Evolutionary conservation across 805 yeast species (phyloP), one percentile per base, ranked within the genome.

Genomic region (Zygoascus biomembranicola): DNA sequence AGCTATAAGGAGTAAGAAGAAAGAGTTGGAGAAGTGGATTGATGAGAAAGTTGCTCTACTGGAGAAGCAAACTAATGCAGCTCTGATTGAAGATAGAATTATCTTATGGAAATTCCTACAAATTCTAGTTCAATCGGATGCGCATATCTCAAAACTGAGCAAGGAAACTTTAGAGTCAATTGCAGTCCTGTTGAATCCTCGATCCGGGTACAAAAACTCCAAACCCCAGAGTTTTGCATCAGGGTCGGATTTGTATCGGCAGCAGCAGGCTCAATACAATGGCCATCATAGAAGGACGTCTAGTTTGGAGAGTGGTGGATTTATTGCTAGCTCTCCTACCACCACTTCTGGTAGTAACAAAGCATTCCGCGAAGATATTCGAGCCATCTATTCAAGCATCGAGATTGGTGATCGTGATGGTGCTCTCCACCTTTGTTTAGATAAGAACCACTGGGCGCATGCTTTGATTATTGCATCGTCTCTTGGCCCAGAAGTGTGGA

Each of bases 21-120:
- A 82, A 62, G 94, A 84, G 43, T 64, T 88, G 8, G 86, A 81
- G 56, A 78, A 82, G 54, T 85, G 96, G 85, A 59, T 84, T n/a
- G 72, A 70, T 19, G 75, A 72, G 2, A 68, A 69, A 48, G 57
- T 69, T 14, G 61, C 55, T 5, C 57, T 54, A 3, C 48, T 67
- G 10, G 59, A 64, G 8, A 52, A 53, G n/a, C 58, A 57, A 13
- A 59, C 58, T 8, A 53, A 57, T 9, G 57, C 61, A 10, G 47
- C 60, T 1, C 49, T 51, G 28, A 39, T 13, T 5, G 31, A 50
- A 26, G 66, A 63, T 32, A 59, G 62, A 8, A 32, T 61, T 1
- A 55, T 63, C 20, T 60, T 73, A 37, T 68, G 68, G 61, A 70
- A 69, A 35, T 53, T 73, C 37, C 57, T 77, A 5, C 57, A 61